Conservation (phyloP, 2,329 filamentous ascomycete genomes). For the Ceratocystis huliohia region DNA sequence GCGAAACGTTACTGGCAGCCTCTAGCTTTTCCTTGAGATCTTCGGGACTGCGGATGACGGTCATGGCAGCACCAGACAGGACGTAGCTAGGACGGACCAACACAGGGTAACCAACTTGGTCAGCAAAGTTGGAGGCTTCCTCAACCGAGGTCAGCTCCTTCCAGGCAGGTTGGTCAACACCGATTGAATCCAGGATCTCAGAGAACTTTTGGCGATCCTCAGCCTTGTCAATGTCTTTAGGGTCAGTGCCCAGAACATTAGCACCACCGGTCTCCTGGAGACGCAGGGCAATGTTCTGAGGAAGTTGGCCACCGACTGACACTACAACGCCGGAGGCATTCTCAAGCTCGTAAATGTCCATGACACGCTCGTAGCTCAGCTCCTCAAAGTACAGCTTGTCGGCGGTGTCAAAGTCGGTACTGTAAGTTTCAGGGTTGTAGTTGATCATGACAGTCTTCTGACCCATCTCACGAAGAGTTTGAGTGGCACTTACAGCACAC, state of each 20-base stretch:
- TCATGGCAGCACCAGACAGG: constrained; percentile 96
- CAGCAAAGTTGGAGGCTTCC: constrained; percentile 77
- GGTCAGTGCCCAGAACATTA: constrained; percentile 83
- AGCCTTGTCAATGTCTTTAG: constrained; percentile 90
- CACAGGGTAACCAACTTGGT: constrained; percentile 80
- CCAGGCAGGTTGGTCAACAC: constrained; percentile 94
- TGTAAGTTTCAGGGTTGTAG: constrained; percentile 69
- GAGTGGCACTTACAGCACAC: constrained; percentile 85
- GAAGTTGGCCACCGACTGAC: constrained; percentile 88
- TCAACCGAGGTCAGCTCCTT: constrained; percentile 86
- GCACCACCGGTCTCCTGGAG: constrained; percentile 85
- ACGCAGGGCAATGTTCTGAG: constrained; percentile 91
- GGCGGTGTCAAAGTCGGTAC: constrained; percentile 76
- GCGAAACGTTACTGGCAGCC: constrained; percentile 78
- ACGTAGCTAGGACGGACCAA: constrained; percentile 92
- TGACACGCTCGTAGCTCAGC: constrained; percentile 88
- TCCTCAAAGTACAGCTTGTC: constrained; percentile 96
- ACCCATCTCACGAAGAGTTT: constrained; percentile 70
- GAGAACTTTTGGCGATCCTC: constrained; percentile 99
- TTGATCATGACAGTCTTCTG: constrained; percentile 99
- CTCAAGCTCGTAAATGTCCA: constrained; percentile 98
- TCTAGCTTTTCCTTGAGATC: constrained; percentile 92
- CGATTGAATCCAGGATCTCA: constrained; percentile 90
- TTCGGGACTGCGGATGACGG: constrained; percentile 74
- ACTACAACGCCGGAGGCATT: constrained; percentile 76